A percentile compares a stretch with the other conserved stretches of the same genome.
These are phyloP conservation scores for Suillus discolor DNA, from an alignment of 768 basidiomycete species.

Conservation along the genomic window DNA sequence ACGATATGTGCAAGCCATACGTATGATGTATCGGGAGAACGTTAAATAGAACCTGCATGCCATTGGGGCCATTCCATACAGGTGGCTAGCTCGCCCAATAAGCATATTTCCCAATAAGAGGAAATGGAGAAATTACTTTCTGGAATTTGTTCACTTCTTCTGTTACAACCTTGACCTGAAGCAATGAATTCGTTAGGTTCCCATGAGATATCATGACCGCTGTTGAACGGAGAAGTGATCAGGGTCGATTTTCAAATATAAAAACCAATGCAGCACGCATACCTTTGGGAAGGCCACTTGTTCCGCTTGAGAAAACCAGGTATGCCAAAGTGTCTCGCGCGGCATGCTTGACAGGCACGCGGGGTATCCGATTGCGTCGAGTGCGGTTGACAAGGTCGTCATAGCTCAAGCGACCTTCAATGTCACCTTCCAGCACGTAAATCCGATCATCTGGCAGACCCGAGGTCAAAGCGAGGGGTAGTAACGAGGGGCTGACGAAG, in stretches of 20 bases:
- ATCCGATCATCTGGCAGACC: constrained; percentile 44
- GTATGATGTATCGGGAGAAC: constrained; percentile 72
- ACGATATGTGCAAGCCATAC: constrained; percentile 58
- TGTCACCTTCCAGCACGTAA: constrained; percentile 48
- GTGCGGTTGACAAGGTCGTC: constrained; percentile 45
- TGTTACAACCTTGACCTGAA: constrained; percentile 38
- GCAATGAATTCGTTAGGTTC: constrained; percentile 52
- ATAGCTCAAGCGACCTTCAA: constrained; percentile 45
- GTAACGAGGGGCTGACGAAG: constrained; percentile 52
- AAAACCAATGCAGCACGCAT: constrained; percentile 3
- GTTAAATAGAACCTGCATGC: constrained; percentile 50
- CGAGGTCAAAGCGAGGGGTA: constrained; percentile 42
- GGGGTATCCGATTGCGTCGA: constrained; percentile 38
- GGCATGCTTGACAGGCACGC: constrained; percentile 47
- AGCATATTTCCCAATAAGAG: neutral
- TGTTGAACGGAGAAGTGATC: constrained; percentile 23
- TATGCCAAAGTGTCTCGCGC: constrained; percentile 62
- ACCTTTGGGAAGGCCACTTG: constrained; percentile 79
- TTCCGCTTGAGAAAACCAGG: constrained; percentile 77
- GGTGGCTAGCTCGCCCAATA: constrained; percentile 35
- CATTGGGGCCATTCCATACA: constrained; percentile 42
- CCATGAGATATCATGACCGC: constrained; percentile 78
- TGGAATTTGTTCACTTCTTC: constrained; percentile 36
- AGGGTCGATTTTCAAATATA: constrained; percentile 9
- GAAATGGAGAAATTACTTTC: constrained; percentile 35